These are phyloP conservation scores for Sporisorium iseilematis-ciliati DNA, from an alignment of 1,284 basidiomycete genomes.

Conservation along the genomic window DNA sequence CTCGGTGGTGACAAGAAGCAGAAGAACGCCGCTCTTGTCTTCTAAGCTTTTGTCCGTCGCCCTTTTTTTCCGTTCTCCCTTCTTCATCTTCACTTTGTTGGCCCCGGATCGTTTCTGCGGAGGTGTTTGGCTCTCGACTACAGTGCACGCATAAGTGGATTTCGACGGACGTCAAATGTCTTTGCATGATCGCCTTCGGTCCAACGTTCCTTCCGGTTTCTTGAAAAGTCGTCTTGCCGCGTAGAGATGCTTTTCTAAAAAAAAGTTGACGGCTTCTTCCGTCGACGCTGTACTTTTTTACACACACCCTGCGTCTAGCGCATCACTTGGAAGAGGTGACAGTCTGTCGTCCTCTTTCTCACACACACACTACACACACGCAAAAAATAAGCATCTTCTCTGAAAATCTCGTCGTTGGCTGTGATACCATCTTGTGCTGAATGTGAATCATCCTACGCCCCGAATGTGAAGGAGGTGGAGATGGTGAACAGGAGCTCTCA, in stretches of 20 bases:
- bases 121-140: not conserved
- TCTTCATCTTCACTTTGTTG: slow-evolving; percentile 6
- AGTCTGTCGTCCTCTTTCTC: slow-evolving; percentile 8
- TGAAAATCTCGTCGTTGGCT: slow-evolving; percentile 7
- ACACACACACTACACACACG: slow-evolving; percentile 26
- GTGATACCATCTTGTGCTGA: too few species aligned
- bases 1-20: slow-evolving; percentile 99
- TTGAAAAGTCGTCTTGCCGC: slow-evolving; percentile 12
- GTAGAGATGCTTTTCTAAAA: slow-evolving; percentile 27
- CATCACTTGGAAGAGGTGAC: slow-evolving; percentile 17
- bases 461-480: not conserved
- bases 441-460: too few species aligned
- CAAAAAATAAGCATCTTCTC: slow-evolving; percentile 46
- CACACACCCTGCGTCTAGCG: slow-evolving; percentile 14
- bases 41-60: slow-evolving; percentile 71
- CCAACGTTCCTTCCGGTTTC: not conserved
- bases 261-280: slow-evolving; percentile 18
- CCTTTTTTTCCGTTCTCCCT: not conserved
- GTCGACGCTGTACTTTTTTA: slow-evolving; percentile 48
- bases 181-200: not conserved
- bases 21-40: slow-evolving; percentile 91
- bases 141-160: slow-evolving; percentile 6
- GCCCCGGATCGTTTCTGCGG: not conserved
- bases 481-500: not conserved
- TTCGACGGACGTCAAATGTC: not conserved